A percentile compares a stretch with the other conserved stretches of the same genome.
phyloP scores from a whole-genome alignment of 1,284 basidiomycete genomes.

The Ceratobasidium sp. region DNA sequence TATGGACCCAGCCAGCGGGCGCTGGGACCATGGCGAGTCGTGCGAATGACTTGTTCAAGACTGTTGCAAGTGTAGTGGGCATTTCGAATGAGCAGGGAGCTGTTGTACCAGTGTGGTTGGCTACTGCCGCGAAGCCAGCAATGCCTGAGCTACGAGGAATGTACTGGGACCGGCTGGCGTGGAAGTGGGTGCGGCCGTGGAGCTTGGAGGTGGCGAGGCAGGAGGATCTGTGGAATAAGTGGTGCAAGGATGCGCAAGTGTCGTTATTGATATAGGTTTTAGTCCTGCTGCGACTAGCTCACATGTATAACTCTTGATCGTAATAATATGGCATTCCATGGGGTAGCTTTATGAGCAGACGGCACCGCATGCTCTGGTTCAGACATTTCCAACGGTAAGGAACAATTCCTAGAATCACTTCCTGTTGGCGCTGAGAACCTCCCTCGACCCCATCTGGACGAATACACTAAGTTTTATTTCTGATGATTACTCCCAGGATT shows the following conservation, averaged over 20 bases:
- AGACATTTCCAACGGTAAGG: too few relatives aligned
- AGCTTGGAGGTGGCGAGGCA: conserved; percentile 25
- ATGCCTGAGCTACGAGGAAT: conserved; percentile 33
- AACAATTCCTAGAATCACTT: too few relatives aligned
- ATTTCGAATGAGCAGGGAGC: conserved; percentile 44
- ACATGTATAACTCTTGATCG: too few relatives aligned
- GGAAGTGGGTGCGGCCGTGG: conserved; percentile 45
- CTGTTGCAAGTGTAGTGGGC: not conserved
- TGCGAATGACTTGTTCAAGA: not conserved
- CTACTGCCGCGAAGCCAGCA: conserved; percentile 14
- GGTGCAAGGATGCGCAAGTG: conserved; percentile 30
- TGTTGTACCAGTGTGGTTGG: conserved; percentile 26
- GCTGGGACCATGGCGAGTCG: not conserved
- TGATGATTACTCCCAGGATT: too few relatives aligned
- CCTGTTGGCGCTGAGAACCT: too few relatives aligned
- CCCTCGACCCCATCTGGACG: too few relatives aligned
- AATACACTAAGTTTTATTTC: too few relatives aligned
- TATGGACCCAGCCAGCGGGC: not conserved
- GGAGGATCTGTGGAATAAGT: conserved; percentile 40
- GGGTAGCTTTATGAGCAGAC: too few relatives aligned
- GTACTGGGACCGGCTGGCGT: conserved; percentile 43
- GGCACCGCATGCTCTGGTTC: too few relatives aligned
- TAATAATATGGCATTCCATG: too few relatives aligned
- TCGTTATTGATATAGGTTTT: too few relatives aligned
- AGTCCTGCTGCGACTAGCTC: too few relatives aligned